Evolutionary conservation across 257 asterid species (phyloP), one percentile per base, ranked within the genome.

Genomic region (Striga asiatica): DNA sequence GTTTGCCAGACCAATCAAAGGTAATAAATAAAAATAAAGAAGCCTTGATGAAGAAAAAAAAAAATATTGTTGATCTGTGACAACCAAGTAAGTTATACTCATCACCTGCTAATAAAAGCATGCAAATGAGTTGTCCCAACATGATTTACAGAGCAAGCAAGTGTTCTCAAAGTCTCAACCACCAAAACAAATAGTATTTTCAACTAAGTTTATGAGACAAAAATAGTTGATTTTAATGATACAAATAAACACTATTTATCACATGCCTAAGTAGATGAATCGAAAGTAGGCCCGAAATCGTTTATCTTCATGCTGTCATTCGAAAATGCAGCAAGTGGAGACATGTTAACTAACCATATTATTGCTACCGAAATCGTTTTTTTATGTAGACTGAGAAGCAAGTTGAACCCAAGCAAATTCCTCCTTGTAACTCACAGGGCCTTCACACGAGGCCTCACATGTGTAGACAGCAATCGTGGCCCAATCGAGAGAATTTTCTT

Each of bases 351-450:
- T 49, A 22, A 0, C 54, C 31, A 45, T 9, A 6, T 45, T 16
- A 6, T 8, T 29, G n/a, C n/a, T 12, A 6, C 43, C 16, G 5
- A 11, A 11, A 12, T 38, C 19, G 5, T 55, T 53, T 13, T 31
- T 25, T 4, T 74, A 51, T 37, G 69, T 50, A 8, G 79, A 80
- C 70, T 84, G 94, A 45, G 83, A 69, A 56, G 75, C 75, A 54
- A 84, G 78, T 70, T 88, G 98, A 66, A 88, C 82, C 91, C 94
- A 88, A 24, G 79, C 79, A 65, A 92, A 88, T 62, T 92, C 98
- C 51, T 92, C 93, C 62, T 74, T 82, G 81, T 92, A 88, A 18
- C 76, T 77, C 21, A 47, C 13, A 37, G 66, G 42, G 10, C 56
- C 89, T 0, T 70, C 80, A 35, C 97, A 92, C 0, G 97, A 88